Evolutionary conservation across 768 basidiomycete genomes (phyloP).

Genomic region (Lactifluus rugatus): DNA sequence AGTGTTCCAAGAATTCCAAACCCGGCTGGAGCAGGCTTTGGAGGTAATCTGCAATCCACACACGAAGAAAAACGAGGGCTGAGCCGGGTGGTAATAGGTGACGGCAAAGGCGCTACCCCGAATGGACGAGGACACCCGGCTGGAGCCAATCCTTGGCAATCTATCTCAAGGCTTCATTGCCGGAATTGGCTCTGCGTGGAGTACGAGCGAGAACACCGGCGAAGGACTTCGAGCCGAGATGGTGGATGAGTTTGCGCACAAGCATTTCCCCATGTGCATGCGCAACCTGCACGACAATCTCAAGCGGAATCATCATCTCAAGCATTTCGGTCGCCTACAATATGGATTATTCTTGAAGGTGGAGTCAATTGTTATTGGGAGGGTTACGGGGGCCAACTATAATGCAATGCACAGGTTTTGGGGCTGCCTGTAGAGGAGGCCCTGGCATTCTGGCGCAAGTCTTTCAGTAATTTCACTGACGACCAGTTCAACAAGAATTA

Average conservation of each 20-base stretch:
- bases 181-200: constrained; percentile 81
- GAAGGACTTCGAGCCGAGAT: constrained; percentile 85
- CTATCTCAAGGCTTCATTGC: constrained; percentile 90
- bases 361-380: constrained; percentile 6
- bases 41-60: constrained; percentile 39
- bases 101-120: constrained; percentile 83
- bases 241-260: constrained; percentile 77
- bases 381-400: neutral
- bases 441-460: constrained; percentile 83
- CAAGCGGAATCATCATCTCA: constrained; percentile 71
- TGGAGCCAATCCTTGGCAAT: constrained; percentile 82
- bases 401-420: constrained; percentile 50
- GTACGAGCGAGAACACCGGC: constrained; percentile 39
- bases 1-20: constrained; percentile 78
- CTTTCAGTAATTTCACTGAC: constrained; percentile 71
- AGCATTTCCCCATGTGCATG: constrained; percentile 96
- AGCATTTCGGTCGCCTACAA: constrained; percentile 85
- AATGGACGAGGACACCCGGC: constrained; percentile 87
- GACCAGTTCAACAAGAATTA: constrained; percentile 98
- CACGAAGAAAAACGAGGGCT: neutral
- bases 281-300: constrained; percentile 77
- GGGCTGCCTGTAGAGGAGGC: constrained; percentile 95
- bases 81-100: constrained; percentile 34
- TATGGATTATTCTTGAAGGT: constrained; percentile 96
- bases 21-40: constrained; percentile 59